phyloP scores from a whole-genome alignment of 441 rosid species.

The Gossypium laxum region DNA sequence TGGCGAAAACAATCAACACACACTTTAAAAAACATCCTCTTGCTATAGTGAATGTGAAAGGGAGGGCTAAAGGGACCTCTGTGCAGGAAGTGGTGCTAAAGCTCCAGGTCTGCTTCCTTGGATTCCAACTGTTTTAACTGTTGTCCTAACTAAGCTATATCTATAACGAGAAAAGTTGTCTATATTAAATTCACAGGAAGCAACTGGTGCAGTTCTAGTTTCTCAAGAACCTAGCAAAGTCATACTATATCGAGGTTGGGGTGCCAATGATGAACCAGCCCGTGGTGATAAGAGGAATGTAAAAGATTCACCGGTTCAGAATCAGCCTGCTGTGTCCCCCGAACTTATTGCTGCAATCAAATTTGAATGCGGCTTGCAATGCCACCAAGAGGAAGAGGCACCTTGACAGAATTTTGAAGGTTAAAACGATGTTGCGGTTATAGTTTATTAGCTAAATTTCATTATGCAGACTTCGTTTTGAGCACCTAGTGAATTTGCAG shows the following conservation, averaged over 20 bases:
- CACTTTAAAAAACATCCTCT: slow-evolving; percentile 76
- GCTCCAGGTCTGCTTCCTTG: slow-evolving; percentile 51
- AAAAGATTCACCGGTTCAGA: slow-evolving; percentile 15
- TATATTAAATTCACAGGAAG: slow-evolving; percentile 44
- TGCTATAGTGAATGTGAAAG: slow-evolving; percentile 79
- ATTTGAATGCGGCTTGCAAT: slow-evolving; percentile 63
- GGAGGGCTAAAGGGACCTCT: slow-evolving; percentile 92
- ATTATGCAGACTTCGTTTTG: background rate
- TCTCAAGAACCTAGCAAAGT: slow-evolving; percentile 92
- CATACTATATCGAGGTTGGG: slow-evolving; percentile 87
- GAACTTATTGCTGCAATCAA: slow-evolving; percentile 73
- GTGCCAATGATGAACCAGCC: slow-evolving; percentile 44
- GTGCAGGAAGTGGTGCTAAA: slow-evolving; percentile 73
- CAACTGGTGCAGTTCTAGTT: slow-evolving; percentile 67
- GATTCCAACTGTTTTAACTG: background rate
- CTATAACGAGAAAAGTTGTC: background rate
- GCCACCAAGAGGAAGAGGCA: slow-evolving; percentile 13
- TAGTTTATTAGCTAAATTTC: background rate
- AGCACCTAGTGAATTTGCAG: background rate
- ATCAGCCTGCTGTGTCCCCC: slow-evolving; percentile 40
- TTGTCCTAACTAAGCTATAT: background rate
- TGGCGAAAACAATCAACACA: slow-evolving; percentile 57
- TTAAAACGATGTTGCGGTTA: slow-evolving; percentile 2
- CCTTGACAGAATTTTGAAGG: slow-evolving; percentile 14
- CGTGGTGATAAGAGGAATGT: slow-evolving; percentile 13